These are phyloP conservation scores for Casuarina cunninghamiana DNA, from an alignment of 306 rosid species.

Conservation along the genomic window DNA sequence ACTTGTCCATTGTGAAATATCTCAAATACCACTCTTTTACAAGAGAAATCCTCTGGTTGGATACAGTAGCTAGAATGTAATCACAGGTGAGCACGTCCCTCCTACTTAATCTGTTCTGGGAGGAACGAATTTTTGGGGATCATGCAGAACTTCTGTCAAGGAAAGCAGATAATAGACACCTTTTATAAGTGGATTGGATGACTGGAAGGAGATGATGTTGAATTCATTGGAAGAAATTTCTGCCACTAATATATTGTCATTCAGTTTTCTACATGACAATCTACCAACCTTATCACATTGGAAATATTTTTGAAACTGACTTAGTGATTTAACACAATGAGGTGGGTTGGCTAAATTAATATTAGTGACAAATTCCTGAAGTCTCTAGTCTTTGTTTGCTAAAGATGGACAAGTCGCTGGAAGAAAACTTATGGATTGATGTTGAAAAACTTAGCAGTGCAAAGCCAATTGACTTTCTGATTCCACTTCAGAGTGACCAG, in stretches of 20 bases:
- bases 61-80: not conserved
- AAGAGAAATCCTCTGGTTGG: not conserved
- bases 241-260: slow-evolving; percentile 2
- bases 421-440: not conserved
- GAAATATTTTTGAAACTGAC: not conserved
- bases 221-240: not conserved
- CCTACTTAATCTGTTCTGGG: not conserved
- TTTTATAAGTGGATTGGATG: not conserved
- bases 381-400: not conserved
- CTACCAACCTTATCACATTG: not conserved
- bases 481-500: not conserved
- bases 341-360: not conserved
- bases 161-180: not conserved
- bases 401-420: not conserved
- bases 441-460: not conserved
- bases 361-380: not conserved
- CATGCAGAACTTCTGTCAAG: not conserved
- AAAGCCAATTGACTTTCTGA: not conserved
- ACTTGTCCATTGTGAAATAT: not conserved
- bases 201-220: slow-evolving; percentile 1
- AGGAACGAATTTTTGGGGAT: not conserved
- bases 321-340: not conserved
- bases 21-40: not conserved
- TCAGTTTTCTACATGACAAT: not conserved
- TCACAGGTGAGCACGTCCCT: not conserved